Base-by-base conservation (phyloP, 2,329 filamentous ascomycete genomes). In the Penicillium sp. region DNA sequence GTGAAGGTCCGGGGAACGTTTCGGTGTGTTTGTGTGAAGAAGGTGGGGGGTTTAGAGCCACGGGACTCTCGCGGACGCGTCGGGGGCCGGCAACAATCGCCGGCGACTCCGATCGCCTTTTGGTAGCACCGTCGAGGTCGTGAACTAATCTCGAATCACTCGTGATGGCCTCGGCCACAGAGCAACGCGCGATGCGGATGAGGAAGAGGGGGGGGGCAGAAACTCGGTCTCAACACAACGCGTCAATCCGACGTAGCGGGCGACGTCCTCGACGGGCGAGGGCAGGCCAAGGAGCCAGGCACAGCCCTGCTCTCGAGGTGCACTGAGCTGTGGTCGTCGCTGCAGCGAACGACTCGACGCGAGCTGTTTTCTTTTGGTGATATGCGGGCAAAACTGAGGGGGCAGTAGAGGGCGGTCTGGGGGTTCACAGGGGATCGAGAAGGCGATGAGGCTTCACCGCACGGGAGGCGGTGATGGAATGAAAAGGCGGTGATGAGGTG, bases 401-500 rank as follows among this genome's bases (percentile, higher is more conserved):
- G 57, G 52, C 51, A 57, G 48, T 53, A 51, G 54, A 58, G 61
- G 65, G 67, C 66, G 67, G 67, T 69, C 64, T 66, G 62, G 52
- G 34, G 47, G 28, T 37, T 48, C 46, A 42, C 43, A 51, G 56
- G 54, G 56, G 54, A 51, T 51, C 13, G 33, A 45, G 46, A 47
- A 48, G 49, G 54, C 46, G 57, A 64, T 57, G 55, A 51, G 44
- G 53, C 62, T 65, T 67, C 65, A 67, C 65, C 65, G 65, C 65
- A 67, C 59, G 54, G 59, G 65, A 66, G 65, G 65, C 65, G 65
- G 65, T 67, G 64, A 66, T 67, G 56, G 46, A 56, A 60, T 48
- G 40, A 43, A 57, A 55, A 59, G 56, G 56, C 55, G 56, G 56
- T 57, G 56, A 58, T 55, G 43, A 46, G 29, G 11, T 32, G 18